Evolutionary conservation across 1,139 yeast genomes (phyloP).

Genomic region (Tardiomyces depauwii): DNA sequence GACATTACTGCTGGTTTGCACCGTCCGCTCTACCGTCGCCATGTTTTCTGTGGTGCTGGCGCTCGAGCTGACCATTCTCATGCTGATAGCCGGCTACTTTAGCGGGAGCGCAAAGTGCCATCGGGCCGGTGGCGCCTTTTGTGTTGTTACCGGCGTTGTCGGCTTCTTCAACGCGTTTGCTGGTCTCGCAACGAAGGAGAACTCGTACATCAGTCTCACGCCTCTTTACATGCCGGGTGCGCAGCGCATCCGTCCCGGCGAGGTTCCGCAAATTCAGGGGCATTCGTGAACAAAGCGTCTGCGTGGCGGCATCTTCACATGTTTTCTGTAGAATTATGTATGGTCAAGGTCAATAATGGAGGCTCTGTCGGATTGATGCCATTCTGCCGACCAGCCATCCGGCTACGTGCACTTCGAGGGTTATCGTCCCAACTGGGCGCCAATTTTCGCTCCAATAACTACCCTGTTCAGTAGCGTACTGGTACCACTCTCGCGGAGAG

Average conservation of each 20-base stretch:
- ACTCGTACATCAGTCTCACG: conserved; percentile 50
- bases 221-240: conserved; percentile 32
- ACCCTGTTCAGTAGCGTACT: too few relatives aligned
- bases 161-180: conserved; percentile 92
- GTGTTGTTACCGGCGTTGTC: conserved; percentile 60
- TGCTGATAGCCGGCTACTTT: conserved; percentile 53
- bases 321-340: too few relatives aligned
- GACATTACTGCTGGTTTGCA: conserved; percentile 50
- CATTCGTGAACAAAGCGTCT: neutral
- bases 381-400: too few relatives aligned
- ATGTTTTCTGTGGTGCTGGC: conserved; percentile 58
- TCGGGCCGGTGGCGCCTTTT: conserved; percentile 73
- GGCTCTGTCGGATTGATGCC: too few relatives aligned
- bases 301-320: too few relatives aligned
- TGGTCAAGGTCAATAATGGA: too few relatives aligned
- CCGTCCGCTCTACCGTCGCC: conserved; percentile 73
- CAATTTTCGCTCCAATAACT: too few relatives aligned
- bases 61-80: conserved; percentile 55
- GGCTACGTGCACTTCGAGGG: too few relatives aligned
- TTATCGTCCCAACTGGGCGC: too few relatives aligned
- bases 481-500: too few relatives aligned
- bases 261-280: neutral
- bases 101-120: conserved; percentile 26
- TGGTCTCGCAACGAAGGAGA: conserved; percentile 64
- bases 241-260: neutral